Evolutionary conservation across 176 grass and related monocot genomes (phyloP).

Genomic region (Pontederia crassipes): DNA sequence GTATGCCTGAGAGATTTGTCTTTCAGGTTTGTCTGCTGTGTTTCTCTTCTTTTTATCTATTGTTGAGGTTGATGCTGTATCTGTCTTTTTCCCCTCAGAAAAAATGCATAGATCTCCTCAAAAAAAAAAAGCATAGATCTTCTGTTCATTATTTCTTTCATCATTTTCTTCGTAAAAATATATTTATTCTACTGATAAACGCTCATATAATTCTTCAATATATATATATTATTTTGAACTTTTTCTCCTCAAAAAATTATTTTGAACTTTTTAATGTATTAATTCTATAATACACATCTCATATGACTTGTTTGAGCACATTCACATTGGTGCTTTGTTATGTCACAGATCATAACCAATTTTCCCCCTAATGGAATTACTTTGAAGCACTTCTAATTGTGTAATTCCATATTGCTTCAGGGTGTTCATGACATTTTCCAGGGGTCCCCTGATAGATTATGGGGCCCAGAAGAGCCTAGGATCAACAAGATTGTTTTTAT

Average conservation of each 20-base stretch:
- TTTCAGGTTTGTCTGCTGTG: constrained; percentile 53
- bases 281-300: too few relatives aligned
- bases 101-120: too few relatives aligned
- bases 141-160: too few relatives aligned
- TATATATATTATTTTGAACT: not conserved
- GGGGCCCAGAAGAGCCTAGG: constrained; percentile 62
- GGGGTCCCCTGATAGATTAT: constrained; percentile 87
- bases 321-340: too few relatives aligned
- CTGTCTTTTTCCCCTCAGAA: not conserved
- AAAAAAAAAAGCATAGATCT: too few relatives aligned
- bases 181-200: not conserved
- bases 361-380: not conserved
- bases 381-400: not conserved
- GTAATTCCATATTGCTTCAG: constrained; percentile 12
- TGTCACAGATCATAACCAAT: not conserved
- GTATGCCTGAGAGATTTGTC: constrained; percentile 95
- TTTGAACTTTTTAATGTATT: too few relatives aligned
- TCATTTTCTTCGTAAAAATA: too few relatives aligned
- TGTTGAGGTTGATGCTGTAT: not conserved
- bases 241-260: too few relatives aligned
- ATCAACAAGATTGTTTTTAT: constrained; percentile 99
- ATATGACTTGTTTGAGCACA: too few relatives aligned
- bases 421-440: constrained; percentile 99
- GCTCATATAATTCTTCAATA: constrained; percentile 1
- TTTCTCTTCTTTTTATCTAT: not conserved